Conservation (phyloP, 176 grass and related monocot species). For the Musa acuminata region DNA sequence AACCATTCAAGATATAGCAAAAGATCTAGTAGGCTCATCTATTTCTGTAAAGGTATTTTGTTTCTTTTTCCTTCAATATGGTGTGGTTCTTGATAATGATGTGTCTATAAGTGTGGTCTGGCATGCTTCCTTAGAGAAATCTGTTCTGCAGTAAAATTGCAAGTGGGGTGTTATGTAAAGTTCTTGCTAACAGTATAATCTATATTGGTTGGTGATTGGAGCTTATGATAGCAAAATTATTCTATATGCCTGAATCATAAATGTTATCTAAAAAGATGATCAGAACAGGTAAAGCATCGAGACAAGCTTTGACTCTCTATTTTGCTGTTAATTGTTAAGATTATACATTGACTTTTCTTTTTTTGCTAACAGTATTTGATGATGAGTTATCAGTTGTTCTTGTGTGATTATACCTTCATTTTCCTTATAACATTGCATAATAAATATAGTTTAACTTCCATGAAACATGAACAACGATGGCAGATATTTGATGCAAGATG, state of each 20-base stretch:
- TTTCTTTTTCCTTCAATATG: neutral
- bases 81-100: neutral
- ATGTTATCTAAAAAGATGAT: neutral
- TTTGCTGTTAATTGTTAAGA: neutral
- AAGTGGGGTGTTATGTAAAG: neutral
- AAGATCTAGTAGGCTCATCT: constrained; percentile 63
- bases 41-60: constrained; percentile 72
- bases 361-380: neutral
- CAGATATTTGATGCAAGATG: neutral
- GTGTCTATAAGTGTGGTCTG: neutral
- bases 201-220: neutral
- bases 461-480: neutral
- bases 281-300: too few species aligned
- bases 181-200: neutral
- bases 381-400: neutral
- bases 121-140: neutral
- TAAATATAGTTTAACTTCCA: neutral
- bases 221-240: neutral
- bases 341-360: neutral
- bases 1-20: constrained; percentile 69
- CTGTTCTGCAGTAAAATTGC: neutral
- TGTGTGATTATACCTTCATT: neutral
- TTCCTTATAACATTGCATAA: neutral
- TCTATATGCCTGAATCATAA: neutral
- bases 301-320: neutral